Conservation (phyloP, 805 yeast genomes). For the Yamadazyma sp. region DNA sequence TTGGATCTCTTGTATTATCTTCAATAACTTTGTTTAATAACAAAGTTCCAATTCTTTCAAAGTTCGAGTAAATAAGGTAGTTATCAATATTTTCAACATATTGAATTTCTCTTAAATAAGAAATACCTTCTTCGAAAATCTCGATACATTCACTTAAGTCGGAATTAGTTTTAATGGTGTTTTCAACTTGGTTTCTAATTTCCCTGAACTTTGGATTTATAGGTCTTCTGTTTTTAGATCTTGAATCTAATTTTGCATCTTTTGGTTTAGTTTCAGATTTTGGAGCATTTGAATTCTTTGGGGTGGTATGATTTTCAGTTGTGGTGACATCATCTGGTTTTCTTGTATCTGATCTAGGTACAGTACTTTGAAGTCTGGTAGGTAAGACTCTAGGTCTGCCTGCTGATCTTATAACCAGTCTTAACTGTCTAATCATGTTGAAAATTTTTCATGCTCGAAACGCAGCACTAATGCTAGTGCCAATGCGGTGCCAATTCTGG, state of each 20-base stretch:
- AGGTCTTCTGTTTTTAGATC: not conserved
- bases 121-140: constrained; percentile 39
- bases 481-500: no score
- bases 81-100: constrained; percentile 29
- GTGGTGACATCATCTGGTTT: no score
- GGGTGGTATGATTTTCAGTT: no score
- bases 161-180: constrained; percentile 18
- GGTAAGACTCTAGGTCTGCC: not conserved
- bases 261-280: no score
- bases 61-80: constrained; percentile 20
- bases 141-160: constrained; percentile 29
- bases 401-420: constrained; percentile 7
- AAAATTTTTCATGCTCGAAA: not conserved
- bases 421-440: constrained; percentile 19
- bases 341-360: no score
- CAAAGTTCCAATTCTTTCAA: constrained; percentile 23
- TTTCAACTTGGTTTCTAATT: constrained; percentile 29
- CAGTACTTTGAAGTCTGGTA: no score
- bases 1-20: constrained; percentile 7
- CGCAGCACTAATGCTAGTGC: not conserved
- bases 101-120: constrained; percentile 37
- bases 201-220: constrained; percentile 17
- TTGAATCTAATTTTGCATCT: no score
- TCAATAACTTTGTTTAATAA: constrained; percentile 11
- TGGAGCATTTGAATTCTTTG: no score